These are phyloP conservation scores for Aspergillus sp. DNA, from an alignment of 2,329 filamentous ascomycete species.

Conservation along the genomic window DNA sequence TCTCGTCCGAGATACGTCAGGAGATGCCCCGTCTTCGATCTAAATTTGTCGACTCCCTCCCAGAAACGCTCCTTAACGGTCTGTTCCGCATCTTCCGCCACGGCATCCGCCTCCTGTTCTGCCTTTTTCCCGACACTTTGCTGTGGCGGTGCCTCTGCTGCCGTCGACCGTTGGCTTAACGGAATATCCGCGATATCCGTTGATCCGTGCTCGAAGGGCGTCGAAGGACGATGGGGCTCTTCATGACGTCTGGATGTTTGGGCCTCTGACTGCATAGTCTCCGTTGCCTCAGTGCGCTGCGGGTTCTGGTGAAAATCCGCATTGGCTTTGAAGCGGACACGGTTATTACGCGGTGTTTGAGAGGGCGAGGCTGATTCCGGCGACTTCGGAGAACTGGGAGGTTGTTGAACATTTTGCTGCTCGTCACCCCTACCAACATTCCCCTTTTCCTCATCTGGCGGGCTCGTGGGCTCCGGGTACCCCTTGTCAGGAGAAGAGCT, in stretches of 20 bases:
- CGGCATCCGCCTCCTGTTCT: neutral
- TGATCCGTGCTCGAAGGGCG: neutral
- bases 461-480: neutral
- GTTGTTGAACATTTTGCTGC: no score
- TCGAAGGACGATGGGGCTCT: neutral
- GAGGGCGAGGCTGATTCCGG: neutral
- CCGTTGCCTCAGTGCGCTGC: neutral
- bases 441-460: neutral
- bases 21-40: slow-evolving; percentile 1
- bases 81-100: neutral
- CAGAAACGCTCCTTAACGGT: neutral
- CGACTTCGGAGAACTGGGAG: neutral
- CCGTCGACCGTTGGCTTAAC: neutral
- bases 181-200: neutral
- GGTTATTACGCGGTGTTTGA: neutral
- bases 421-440: no score
- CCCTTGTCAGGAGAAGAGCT: neutral
- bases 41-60: neutral
- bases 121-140: neutral
- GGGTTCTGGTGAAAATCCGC: neutral
- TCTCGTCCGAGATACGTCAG: slow-evolving; percentile 14
- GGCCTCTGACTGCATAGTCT: neutral
- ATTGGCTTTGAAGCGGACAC: neutral
- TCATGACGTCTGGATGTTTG: neutral
- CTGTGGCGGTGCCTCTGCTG: neutral